A percentile compares a stretch with the other conserved stretches of the same genome.
Evolutionary conservation across 23 red algal genomes (phyloP).

Genomic region (Gracilaria caudata): DNA sequence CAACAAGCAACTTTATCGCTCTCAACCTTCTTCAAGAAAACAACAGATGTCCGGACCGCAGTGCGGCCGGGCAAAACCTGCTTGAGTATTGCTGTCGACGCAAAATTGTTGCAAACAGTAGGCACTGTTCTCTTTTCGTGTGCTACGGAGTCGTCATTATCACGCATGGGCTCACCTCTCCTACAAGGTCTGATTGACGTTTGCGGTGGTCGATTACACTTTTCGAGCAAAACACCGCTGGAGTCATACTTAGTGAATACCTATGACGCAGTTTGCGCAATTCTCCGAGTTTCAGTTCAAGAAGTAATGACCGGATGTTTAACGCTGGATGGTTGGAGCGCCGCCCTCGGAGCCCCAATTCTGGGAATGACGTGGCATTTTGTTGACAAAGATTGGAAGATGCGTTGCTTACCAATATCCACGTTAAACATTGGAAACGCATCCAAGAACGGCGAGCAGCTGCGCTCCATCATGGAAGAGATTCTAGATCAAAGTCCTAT

Average conservation of each 20-base stretch:
- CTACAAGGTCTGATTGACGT: slow-evolving; percentile 17
- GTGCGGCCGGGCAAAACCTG: too few relatives aligned
- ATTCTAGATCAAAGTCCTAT: neutral
- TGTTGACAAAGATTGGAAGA: neutral
- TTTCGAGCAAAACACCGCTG: neutral
- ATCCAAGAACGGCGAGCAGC: neutral
- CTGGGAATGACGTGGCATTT: neutral
- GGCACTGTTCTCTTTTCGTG: too few relatives aligned
- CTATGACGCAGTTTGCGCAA: neutral
- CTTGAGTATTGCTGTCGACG: too few relatives aligned
- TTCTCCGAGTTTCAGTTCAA: neutral
- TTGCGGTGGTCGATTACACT: neutral
- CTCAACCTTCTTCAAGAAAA: too few relatives aligned
- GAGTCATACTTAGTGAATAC: neutral
- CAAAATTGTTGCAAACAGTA: too few relatives aligned
- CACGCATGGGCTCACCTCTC: slow-evolving; percentile 1
- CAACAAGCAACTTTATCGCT: too few relatives aligned
- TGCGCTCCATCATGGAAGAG: neutral
- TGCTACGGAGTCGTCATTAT: too few relatives aligned
- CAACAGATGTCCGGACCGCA: too few relatives aligned
- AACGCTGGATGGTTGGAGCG: neutral
- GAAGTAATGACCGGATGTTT: neutral
- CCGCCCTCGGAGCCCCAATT: neutral
- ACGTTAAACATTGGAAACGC: neutral
- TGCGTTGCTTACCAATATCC: neutral